A percentile compares a stretch with the other conserved stretches of the same genome.
Evolutionary conservation across 108 stramenopile species (phyloP).

Genomic region (Cyclotella sp.): DNA sequence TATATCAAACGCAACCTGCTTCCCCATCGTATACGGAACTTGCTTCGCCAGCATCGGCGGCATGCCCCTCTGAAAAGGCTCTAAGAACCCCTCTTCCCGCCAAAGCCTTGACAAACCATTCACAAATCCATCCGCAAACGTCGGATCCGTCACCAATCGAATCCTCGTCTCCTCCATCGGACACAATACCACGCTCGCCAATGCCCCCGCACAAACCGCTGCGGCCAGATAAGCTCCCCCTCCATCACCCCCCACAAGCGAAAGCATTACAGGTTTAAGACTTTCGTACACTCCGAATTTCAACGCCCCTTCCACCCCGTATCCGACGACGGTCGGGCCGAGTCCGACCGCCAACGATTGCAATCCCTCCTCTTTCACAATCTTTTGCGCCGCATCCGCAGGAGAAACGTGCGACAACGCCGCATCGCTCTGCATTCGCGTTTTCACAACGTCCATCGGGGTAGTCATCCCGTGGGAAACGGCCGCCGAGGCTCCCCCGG

Average conservation of each 20-base stretch:
- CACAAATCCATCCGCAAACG: slow-evolving; percentile 36
- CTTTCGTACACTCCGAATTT: slow-evolving; percentile 78
- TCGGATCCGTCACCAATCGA: slow-evolving; percentile 61
- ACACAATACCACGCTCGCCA: slow-evolving; percentile 58
- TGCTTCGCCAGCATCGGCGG: slow-evolving; percentile 86
- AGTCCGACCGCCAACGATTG: slow-evolving; percentile 69
- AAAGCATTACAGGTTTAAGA: slow-evolving; percentile 51
- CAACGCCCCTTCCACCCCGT: slow-evolving; percentile 64
- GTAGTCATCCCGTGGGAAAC: slow-evolving; percentile 78
- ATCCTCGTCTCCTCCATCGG: slow-evolving; percentile 71
- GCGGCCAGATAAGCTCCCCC: slow-evolving; percentile 46
- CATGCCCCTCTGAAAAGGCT: slow-evolving; percentile 39
- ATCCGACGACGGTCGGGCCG: slow-evolving; percentile 87
- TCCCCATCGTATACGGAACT: slow-evolving; percentile 92
- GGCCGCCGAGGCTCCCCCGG: slow-evolving; percentile 84
- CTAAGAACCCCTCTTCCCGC: slow-evolving; percentile 32
- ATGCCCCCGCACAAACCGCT: slow-evolving; percentile 57
- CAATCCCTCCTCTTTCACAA: slow-evolving; percentile 74
- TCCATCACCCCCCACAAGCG: slow-evolving; percentile 6
- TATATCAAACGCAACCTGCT: slow-evolving; percentile 88
- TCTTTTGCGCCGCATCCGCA: slow-evolving; percentile 55
- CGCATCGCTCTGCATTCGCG: slow-evolving; percentile 51
- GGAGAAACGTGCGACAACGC: slow-evolving; percentile 29
- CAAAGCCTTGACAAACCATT: slow-evolving; percentile 37
- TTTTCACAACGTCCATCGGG: slow-evolving; percentile 89